Percentiles rank a stretch among this genome's conserved stretches.
phyloP scores from a whole-genome alignment of 108 stramenopile species.

The Conticribra weissflogii region DNA sequence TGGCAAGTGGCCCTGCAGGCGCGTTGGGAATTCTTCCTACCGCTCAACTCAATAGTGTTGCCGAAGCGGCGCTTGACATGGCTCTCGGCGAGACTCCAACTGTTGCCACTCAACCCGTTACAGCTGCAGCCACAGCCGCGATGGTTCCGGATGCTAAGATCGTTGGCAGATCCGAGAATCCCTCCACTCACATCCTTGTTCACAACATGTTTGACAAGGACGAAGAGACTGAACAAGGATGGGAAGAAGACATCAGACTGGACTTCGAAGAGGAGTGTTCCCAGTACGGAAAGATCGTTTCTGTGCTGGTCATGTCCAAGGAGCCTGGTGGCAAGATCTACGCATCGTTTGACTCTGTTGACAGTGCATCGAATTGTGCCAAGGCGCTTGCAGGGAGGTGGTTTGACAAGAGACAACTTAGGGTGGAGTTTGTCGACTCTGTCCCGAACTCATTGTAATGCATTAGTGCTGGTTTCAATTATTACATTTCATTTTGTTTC shows the following conservation, averaged over 20 bases:
- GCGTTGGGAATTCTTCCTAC: conserved; percentile 41
- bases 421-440: conserved; percentile 78
- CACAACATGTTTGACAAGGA: conserved; percentile 96
- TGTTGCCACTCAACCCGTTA: conserved; percentile 36
- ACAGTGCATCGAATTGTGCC: conserved; percentile 78
- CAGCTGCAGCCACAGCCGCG: conserved; percentile 6
- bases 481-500: too few relatives aligned
- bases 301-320: conserved; percentile 71
- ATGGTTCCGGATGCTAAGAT: conserved; percentile 38
- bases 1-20: conserved; percentile 49
- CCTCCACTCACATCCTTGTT: conserved; percentile 71
- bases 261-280: conserved; percentile 90
- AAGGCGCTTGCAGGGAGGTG: conserved; percentile 91
- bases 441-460: conserved; percentile 37
- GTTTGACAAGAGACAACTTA: conserved; percentile 92
- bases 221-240: conserved; percentile 86
- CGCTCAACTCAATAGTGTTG: conserved; percentile 39
- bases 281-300: conserved; percentile 83
- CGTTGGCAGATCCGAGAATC: conserved; percentile 42
- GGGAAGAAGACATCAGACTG: conserved; percentile 89
- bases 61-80: conserved; percentile 52
- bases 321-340: conserved; percentile 93
- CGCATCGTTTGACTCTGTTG: conserved; percentile 73
- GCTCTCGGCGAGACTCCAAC: conserved; percentile 41
- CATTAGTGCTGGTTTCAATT: too few relatives aligned